Evolutionary conservation across 768 basidiomycete species (phyloP), one percentile per base, ranked within the genome.

Genomic region (Podaxis pistillaris): DNA sequence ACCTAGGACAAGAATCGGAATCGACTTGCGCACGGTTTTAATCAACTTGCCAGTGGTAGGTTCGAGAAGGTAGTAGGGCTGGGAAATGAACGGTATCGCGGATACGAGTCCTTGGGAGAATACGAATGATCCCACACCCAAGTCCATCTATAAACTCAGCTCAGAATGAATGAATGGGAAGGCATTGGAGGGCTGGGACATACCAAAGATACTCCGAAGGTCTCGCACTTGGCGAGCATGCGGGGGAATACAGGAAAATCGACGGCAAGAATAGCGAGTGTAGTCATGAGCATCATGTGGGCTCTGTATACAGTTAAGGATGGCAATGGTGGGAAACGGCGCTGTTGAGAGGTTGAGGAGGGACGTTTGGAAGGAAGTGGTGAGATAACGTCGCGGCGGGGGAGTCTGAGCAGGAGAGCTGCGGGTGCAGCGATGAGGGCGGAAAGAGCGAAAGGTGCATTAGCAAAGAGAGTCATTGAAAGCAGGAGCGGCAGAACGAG

Each of bases 71-170:
- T 87, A 77, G 0, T 69, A 66, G 1, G 86, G 84, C 56, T 89
- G 78, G 67, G 86, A 90, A 33, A 96, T 75, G 28, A 94, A 72
- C 1, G 93, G 89, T 49, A 90, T 86, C 0, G 93, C 89, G n/a
- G 94, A 94, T 4, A 95, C 87, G 47, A 99, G 73, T 22, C 97
- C 97, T 71, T 96, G 91, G 0, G 96, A 95, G 73, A 97, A 98
- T 12, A 98, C 93, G 66, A 99, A 98, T 1, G 96, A 94, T 12
- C 97, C 97, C 1, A 98, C 96, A 11, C 97, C 97, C 12, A 95
- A 75, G 70, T 99, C 97, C 97, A 98, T 99, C 96, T 99, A 64
- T 36, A 17, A 44, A 66, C 59, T 26, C 19, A 7, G 54, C 56
- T 51, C 33, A 30, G 65, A 56, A 67, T 53, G 38, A 38, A 41